Conservation (phyloP, 768 basidiomycete genomes). For the Jaapia argillacea region DNA sequence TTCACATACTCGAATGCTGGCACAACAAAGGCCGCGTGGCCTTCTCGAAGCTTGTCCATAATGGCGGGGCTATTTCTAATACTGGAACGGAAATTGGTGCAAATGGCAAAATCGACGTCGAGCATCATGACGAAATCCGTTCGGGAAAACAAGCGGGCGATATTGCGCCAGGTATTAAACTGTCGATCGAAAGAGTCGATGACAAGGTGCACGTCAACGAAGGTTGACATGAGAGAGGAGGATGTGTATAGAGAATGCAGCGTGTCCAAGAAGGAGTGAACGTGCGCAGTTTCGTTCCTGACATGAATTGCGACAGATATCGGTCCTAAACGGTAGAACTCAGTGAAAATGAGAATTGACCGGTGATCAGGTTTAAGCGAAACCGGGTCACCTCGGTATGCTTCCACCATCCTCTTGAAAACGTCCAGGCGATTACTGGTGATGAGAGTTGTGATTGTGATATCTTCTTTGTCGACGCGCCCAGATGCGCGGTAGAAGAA, state of each 20-base stretch:
- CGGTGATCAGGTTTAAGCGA: not conserved
- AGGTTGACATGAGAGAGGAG: constrained; percentile 50
- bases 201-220: constrained; percentile 82
- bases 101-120: constrained; percentile 81
- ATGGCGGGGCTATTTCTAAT: constrained; percentile 10
- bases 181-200: constrained; percentile 74
- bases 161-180: constrained; percentile 87
- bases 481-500: constrained; percentile 70
- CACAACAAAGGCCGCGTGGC: constrained; percentile 64
- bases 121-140: constrained; percentile 87
- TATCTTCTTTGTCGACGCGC: constrained; percentile 47
- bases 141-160: constrained; percentile 73
- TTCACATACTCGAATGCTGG: constrained; percentile 78
- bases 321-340: too few species aligned
- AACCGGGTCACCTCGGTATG: constrained; percentile 56
- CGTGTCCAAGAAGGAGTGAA: constrained; percentile 43
- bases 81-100: constrained; percentile 47
- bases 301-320: constrained; percentile 81
- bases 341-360: not conserved
- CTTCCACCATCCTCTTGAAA: constrained; percentile 59
- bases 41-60: constrained; percentile 41
- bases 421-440: constrained; percentile 72
- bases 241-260: constrained; percentile 61
- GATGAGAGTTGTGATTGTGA: constrained; percentile 80
- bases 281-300: constrained; percentile 28